Conservation (phyloP, 2,329 filamentous ascomycete genomes). For the Aspergillus pseudoviridinutans region DNA sequence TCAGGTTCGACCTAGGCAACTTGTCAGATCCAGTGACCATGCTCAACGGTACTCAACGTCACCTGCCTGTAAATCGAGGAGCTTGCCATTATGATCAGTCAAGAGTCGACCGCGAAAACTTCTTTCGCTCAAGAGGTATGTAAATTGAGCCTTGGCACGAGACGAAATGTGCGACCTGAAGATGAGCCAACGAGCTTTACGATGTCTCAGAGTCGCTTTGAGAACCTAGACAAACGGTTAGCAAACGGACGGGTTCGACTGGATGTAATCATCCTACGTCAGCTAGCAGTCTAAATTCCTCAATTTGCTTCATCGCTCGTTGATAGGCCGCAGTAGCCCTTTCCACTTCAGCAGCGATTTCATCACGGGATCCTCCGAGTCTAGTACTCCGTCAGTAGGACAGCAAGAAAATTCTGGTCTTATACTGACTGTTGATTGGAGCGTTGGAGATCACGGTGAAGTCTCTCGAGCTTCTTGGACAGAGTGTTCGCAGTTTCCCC, state of each 20-base stretch:
- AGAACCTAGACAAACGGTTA: conserved; percentile 41
- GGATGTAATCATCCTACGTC: conserved; percentile 31
- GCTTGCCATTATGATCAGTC: conserved; percentile 70
- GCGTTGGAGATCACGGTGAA: conserved; percentile 57
- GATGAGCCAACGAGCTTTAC: conserved; percentile 69
- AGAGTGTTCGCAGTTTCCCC: conserved; percentile 59
- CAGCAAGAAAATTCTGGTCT: neutral
- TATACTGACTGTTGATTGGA: conserved; percentile 48
- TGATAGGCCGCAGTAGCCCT: conserved; percentile 35
- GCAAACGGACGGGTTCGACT: neutral
- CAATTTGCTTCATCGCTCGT: conserved; percentile 35
- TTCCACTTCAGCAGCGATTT: conserved; percentile 53
- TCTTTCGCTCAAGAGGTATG: conserved; percentile 81
- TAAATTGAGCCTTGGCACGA: conserved; percentile 81
- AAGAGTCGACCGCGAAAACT: conserved; percentile 79
- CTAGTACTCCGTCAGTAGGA: conserved; percentile 30
- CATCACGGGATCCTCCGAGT: conserved; percentile 60
- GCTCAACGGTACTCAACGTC: neutral
- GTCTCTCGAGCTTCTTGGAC: conserved; percentile 45
- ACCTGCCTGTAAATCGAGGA: conserved; percentile 69
- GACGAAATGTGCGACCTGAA: conserved; percentile 84
- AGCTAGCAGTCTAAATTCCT: conserved; percentile 33
- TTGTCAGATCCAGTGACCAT: conserved; percentile 5
- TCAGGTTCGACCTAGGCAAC: conserved; percentile 57
- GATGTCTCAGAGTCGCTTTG: conserved; percentile 60